phyloP scores from a whole-genome alignment of 805 yeast genomes.

The Yamadazyma tumulicola region DNA sequence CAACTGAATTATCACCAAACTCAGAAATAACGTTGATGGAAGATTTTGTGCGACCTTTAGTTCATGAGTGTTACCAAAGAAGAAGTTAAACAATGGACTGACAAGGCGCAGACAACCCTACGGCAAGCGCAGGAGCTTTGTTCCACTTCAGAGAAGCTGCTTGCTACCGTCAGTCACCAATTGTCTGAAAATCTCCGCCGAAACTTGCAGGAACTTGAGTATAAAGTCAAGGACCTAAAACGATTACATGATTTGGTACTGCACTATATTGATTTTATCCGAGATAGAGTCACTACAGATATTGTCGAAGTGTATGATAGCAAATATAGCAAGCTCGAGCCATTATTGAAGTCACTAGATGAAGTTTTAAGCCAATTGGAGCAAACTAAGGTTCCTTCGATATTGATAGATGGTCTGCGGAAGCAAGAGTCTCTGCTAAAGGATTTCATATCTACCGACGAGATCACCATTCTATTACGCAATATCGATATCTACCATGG shows the following conservation, averaged over 20 bases:
- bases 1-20: too few relatives aligned
- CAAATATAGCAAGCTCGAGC: constrained; percentile 17
- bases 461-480: constrained; percentile 21
- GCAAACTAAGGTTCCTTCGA: constrained; percentile 27
- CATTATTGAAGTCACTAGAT: constrained; percentile 23
- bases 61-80: constrained; percentile 6
- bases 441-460: constrained; percentile 34
- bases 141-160: constrained; percentile 29
- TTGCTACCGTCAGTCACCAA: constrained; percentile 21
- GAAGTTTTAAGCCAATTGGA: constrained; percentile 20
- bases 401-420: constrained; percentile 8
- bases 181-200: constrained; percentile 23
- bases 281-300: constrained; percentile 11
- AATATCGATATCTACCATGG: constrained; percentile 25
- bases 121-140: constrained; percentile 28
- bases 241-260: constrained; percentile 5
- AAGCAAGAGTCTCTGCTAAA: constrained; percentile 13
- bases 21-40: too few relatives aligned
- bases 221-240: constrained; percentile 16
- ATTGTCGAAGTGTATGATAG: constrained; percentile 10
- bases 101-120: constrained; percentile 19
- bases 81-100: constrained; percentile 23
- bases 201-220: constrained; percentile 14
- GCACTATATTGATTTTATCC: constrained; percentile 10
- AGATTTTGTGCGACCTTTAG: not conserved